Base-by-base conservation (phyloP, 2,329 filamentous ascomycete species). In the Pseudocercospora eumusae region DNA sequence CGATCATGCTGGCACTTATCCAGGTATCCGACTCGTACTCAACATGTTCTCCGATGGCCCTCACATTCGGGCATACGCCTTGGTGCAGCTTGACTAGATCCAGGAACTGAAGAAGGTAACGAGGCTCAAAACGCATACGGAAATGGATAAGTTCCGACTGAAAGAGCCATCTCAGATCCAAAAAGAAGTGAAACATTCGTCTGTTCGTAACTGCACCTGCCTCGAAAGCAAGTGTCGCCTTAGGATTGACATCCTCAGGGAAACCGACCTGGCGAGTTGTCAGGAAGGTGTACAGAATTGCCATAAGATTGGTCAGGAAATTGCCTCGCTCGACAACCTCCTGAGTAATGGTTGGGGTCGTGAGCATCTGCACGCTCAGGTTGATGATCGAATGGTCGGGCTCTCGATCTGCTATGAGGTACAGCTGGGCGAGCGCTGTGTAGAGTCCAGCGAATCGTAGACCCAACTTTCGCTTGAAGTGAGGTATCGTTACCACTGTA, bases 361-460 rank as follows among this genome's bases (percentile, higher is more conserved):
- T 99, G 65, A 99, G 81, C 86, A 99, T 96, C 74, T 99, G 95
- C 28, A 98, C 81, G 4, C 93, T 98, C 40, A 99, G 85, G 73
- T 97, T 97, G 81, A 99, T 96, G 73, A 99, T 98, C 10, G 93
- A 98, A 76, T 98, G 93, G 72, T 99, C 95, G 2, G 95, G 95
- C 75, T 99, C 95, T 66, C 95, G 85, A 73, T 99, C 95, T 13
- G 93, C 93, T 67, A 99, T 95, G 28, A 99, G 84, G 75, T 98
- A 99, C 3, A 99, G 81, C 74, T 99, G 93, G 4, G 95, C 93
- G 53, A 99, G 80, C 2, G 90, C 91, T 1, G 95, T 98, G 77
- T 99, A 99, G 2, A 99, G 82, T 0, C 92, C 93, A 57, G 96
- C 92, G 75, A 99, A 96, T n/a, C 95, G 87, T 47, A 99, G 81